Percentiles rank a stretch among this genome's conserved stretches.
phyloP scores from a whole-genome alignment of 75 land plant species.

The Sequoia sempervirens region DNA sequence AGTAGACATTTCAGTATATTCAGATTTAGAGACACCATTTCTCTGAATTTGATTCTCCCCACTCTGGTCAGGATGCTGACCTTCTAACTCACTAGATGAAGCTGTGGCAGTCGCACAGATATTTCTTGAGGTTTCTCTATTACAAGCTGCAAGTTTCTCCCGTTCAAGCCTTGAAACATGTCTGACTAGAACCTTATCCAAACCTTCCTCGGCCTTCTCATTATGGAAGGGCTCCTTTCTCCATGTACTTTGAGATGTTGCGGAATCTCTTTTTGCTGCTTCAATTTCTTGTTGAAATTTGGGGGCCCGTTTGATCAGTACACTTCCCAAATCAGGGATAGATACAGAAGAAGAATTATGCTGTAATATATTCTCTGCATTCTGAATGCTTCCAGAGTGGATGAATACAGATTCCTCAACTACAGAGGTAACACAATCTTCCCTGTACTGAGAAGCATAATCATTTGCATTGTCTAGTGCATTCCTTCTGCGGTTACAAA shows the following conservation, averaged over 20 bases:
- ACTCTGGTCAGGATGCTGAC: slow-evolving; percentile 2
- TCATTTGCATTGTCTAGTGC: neutral
- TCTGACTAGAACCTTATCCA: slow-evolving; percentile 47
- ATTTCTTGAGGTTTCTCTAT: neutral
- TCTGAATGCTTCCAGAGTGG: neutral
- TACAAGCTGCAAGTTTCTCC: slow-evolving; percentile 35
- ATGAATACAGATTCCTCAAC: neutral
- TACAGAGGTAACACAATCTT: neutral
- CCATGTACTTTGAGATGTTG: neutral
- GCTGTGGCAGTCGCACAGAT: neutral
- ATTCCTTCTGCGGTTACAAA: neutral
- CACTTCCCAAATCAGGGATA: slow-evolving; percentile 20
- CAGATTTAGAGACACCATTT: neutral
- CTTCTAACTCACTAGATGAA: neutral
- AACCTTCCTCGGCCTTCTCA: slow-evolving; percentile 9
- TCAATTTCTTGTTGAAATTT: neutral
- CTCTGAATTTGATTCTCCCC: neutral
- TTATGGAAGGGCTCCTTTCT: slow-evolving; percentile 5
- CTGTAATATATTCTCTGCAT: neutral
- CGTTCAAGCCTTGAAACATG: slow-evolving; percentile 59
- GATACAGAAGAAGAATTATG: neutral
- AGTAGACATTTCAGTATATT: neutral
- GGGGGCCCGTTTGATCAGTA: slow-evolving; percentile 22
- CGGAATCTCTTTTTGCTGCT: slow-evolving; percentile 4
- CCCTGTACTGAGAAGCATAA: neutral